A percentile compares a stretch with the other conserved stretches of the same genome.
These are phyloP conservation scores for Talaromyces trachyspermus DNA, from an alignment of 495 filamentous ascomycete species.

Conservation along the genomic window DNA sequence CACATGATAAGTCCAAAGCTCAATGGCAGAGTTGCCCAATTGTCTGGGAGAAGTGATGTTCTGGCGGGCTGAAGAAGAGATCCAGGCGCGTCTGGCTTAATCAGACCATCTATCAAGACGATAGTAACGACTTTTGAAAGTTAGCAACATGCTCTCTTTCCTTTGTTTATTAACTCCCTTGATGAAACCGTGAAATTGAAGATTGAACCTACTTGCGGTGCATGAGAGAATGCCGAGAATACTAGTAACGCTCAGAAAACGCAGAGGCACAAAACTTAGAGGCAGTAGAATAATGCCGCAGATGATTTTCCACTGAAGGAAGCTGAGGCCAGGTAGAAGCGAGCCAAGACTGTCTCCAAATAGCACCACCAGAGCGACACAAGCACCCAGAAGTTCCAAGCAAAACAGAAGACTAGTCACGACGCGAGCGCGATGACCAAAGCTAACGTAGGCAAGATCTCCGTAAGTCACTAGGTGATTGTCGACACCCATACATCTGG, in stretches of 20 bases:
- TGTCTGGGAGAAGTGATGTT: slow-evolving; percentile 66
- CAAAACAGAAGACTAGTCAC: slow-evolving; percentile 80
- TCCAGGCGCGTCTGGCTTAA: slow-evolving; percentile 73
- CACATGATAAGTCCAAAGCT: slow-evolving; percentile 93
- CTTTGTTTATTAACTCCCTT: no score
- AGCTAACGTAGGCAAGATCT: slow-evolving; percentile 87
- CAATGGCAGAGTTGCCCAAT: slow-evolving; percentile 86
- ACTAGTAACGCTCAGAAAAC: slow-evolving; percentile 81
- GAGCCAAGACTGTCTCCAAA: slow-evolving; percentile 86
- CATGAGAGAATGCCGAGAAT: slow-evolving; percentile 85
- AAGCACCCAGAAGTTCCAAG: slow-evolving; percentile 79
- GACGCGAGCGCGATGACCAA: slow-evolving; percentile 74
- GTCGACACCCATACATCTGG: slow-evolving; percentile 85
- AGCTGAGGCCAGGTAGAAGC: slow-evolving; percentile 65
- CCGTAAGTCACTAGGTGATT: slow-evolving; percentile 78
- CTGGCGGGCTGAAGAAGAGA: slow-evolving; percentile 76
- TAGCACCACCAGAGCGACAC: slow-evolving; percentile 84
- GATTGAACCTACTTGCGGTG: slow-evolving; percentile 62
- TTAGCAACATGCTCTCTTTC: slow-evolving; percentile 12
- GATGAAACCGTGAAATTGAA: background rate
- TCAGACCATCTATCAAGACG: slow-evolving; percentile 74
- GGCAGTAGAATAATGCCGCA: slow-evolving; percentile 77
- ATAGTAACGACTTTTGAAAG: slow-evolving; percentile 64
- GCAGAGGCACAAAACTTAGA: slow-evolving; percentile 76
- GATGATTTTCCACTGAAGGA: slow-evolving; percentile 77